Evolutionary conservation across 495 filamentous ascomycete genomes (phyloP), one percentile per base, ranked within the genome.

Genomic region (Penicillium mononematosum): DNA sequence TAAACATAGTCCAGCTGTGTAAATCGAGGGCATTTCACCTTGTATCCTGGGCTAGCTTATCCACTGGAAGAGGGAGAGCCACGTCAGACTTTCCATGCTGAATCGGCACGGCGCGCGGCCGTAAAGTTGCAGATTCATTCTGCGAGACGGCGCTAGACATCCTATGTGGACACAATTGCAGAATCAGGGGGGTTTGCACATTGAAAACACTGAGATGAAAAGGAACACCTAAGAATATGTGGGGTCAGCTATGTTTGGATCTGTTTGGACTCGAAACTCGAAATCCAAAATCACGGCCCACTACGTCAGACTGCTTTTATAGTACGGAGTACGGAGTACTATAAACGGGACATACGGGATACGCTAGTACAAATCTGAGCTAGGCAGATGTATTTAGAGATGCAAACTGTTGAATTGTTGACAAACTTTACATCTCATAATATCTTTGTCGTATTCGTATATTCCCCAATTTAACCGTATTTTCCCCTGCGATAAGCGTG

Each of bases 121-220:
- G 74, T 47, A 72, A 45, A 25, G 47, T 53, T 32, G 64, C 56
- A 22, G 65, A 62, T 41, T 58, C 74, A 64, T 72, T 58, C 6
- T 66, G 65, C 14, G 64, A 58, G 50, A 75, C 58, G 58, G 72
- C 67, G 47, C 62, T 68, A 42, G 74, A 76, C 74, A 76, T 76
- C 44, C 56, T 68, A 48, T 24, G 43, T 31, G 55, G 50, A 56
- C 51, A 48, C 34, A 63, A 58, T 57, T 58, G 50, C 27, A 45
- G 32, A 16, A 58, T 24, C 48, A 56, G 27, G 41, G 41, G 20
- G 43, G 11, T 25, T 47, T 60, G 66, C 55, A 69, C 69, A 73
- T 72, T 50, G 63, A 64, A 55, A 4, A 11, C 43, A 29, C 19
- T 29, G 32, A 29, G 11, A n/a, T 39, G 22, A 4, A 47, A 24